phyloP scores from a whole-genome alignment of 495 filamentous ascomycete species.

The Collariella sp. region DNA sequence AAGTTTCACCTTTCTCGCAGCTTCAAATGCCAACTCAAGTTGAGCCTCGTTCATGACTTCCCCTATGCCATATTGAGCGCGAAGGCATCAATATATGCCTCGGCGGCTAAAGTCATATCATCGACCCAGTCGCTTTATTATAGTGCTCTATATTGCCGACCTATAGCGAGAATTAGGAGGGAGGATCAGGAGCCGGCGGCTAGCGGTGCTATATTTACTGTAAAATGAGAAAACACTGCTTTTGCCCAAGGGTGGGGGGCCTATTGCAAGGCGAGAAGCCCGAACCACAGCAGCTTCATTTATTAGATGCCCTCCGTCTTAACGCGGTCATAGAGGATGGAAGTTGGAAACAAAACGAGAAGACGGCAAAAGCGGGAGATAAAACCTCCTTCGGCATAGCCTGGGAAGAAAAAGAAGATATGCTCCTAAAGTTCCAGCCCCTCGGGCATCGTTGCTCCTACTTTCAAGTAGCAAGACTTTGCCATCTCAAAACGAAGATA shows the following conservation, averaged over 20 bases:
- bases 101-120: conserved; percentile 25
- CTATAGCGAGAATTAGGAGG: conserved; percentile 7
- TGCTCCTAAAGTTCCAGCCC: too few species aligned
- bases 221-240: conserved; percentile 22
- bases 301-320: too few species aligned
- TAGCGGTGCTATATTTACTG: conserved; percentile 7
- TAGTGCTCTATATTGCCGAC: conserved; percentile 24
- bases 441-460: too few species aligned
- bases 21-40: conserved; percentile 24
- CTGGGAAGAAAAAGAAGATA: too few species aligned
- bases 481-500: too few species aligned
- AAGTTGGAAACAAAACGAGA: too few species aligned
- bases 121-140: conserved; percentile 24
- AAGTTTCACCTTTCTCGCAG: conserved; percentile 22
- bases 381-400: too few species aligned
- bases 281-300: too few species aligned
- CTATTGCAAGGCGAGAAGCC: too few species aligned
- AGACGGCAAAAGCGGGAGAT: too few species aligned
- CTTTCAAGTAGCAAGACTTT: too few species aligned
- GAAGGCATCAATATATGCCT: conserved; percentile 29
- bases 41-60: conserved; percentile 18
- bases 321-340: too few species aligned
- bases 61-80: conserved; percentile 27
- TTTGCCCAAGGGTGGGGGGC: background rate
- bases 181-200: background rate